Evolutionary conservation across 352 stramenopile species (phyloP).

Genomic region (Phytophthora pseudosyringae): DNA sequence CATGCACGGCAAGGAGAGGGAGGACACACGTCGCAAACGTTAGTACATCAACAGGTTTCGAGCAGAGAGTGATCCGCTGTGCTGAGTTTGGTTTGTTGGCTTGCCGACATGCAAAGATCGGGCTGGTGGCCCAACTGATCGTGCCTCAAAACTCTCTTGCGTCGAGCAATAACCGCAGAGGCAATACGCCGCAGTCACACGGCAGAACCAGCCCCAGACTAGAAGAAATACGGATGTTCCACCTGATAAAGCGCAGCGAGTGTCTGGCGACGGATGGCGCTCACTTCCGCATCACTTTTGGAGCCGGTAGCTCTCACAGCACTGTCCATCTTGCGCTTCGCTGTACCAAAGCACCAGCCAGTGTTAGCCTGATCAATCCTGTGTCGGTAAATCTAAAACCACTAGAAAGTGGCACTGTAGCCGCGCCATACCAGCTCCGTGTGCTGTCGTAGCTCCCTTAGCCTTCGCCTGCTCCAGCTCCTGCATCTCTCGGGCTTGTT

Average conservation of each 20-base stretch:
- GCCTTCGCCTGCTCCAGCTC: constrained; percentile 37
- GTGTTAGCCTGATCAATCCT: not conserved
- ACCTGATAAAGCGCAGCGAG: constrained; percentile 77
- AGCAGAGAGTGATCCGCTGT: constrained; percentile 7
- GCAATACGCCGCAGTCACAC: not conserved
- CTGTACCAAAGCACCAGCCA: constrained; percentile 6
- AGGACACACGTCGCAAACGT: constrained; percentile 19
- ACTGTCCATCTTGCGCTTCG: constrained; percentile 63
- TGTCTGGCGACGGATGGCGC: constrained; percentile 56
- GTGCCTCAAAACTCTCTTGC: constrained; percentile 15
- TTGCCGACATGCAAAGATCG: constrained; percentile 28
- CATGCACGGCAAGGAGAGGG: constrained; percentile 7
- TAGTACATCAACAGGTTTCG: constrained; percentile 18
- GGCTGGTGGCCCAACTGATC: constrained; percentile 14
- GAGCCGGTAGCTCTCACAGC: constrained; percentile 15
- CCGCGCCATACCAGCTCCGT: constrained; percentile 39
- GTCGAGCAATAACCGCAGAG: constrained; percentile 14
- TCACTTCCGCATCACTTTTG: constrained; percentile 50
- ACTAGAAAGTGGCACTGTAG: not conserved
- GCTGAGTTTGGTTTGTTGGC: constrained; percentile 16
- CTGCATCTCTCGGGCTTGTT: constrained; percentile 56
- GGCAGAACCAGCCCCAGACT: constrained; percentile 7
- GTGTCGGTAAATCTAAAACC: not conserved
- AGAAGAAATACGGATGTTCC: constrained; percentile 61
- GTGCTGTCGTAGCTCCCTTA: constrained; percentile 4